Evolutionary conservation across 345 rosid species (phyloP), one percentile per base, ranked within the genome.

Genomic region (Schrenkiella parvula): DNA sequence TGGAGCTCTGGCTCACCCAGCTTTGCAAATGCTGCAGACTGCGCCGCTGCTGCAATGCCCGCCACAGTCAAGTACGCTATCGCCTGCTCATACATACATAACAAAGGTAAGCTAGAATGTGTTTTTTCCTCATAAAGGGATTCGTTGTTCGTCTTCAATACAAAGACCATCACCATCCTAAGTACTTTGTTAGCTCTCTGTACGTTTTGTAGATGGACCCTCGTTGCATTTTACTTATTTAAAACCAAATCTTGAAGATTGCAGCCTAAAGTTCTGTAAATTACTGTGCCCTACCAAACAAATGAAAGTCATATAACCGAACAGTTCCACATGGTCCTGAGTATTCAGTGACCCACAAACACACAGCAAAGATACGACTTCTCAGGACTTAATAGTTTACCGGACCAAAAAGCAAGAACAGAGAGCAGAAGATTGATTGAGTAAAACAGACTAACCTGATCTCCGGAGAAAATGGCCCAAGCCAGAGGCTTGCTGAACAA

Each of bases 401-500:
- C 12, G 1, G 15, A 21, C 55, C 23, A 61, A 25, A 61, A 25
- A 21, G 66, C 25, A 71, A 64, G 6, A 72, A 54, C 71, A 72
- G 77, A 44, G 42, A 23, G 68, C 11, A 58, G 7, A 32, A 21
- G 21, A 23, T 8, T n/a, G 1, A 48, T 8, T 28, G 10, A 13
- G 11, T 23, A 23, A 26, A 44, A 19, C 29, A 37, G 42, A 41
- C 3, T 67, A 53, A 91, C 98, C 97, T 93, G 98, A 83, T 95
- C 99, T 29, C 90, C 95, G 18, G 86, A 82, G 85, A 95, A 91
- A 78, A 91, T 89, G 67, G 79, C 81, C 96, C 96, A 89, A 71
- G 97, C 97, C 13, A 89, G 67, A 70, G 96, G 88, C 85, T 87
- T 91, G 80, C 72, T 89, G 47, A 85, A 73, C 64, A 91, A 86